Evolutionary conservation across 2,329 filamentous ascomycete species (phyloP).

Genomic region (Fusarium buharicum): DNA sequence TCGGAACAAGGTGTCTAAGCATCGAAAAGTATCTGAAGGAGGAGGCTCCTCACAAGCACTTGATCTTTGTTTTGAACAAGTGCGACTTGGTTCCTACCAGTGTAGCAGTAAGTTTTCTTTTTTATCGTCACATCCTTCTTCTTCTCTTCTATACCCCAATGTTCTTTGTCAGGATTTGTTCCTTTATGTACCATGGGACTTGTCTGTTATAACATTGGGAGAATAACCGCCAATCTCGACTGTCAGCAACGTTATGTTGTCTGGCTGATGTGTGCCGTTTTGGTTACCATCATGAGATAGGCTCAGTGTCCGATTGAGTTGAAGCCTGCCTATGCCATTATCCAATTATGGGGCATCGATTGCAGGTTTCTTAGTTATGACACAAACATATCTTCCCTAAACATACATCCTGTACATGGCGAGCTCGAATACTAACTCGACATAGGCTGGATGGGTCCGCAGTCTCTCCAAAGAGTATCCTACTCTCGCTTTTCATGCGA

Average conservation of each 20-base stretch:
- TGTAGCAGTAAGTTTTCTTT: slow-evolving; percentile 83
- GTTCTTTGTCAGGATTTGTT: slow-evolving; percentile 85
- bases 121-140: slow-evolving; percentile 36
- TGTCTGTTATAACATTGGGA: slow-evolving; percentile 99
- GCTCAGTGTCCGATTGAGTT: slow-evolving; percentile 94
- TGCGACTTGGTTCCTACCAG: slow-evolving; percentile 88
- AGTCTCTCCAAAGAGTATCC: slow-evolving; percentile 89
- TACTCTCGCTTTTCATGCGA: slow-evolving; percentile 93
- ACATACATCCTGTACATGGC: slow-evolving; percentile 21
- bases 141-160: slow-evolving; percentile 64
- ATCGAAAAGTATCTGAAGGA: slow-evolving; percentile 89
- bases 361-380: slow-evolving; percentile 98
- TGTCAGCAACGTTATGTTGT: slow-evolving; percentile 50
- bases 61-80: slow-evolving; percentile 63
- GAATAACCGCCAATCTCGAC: slow-evolving; percentile 71
- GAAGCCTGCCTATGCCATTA: slow-evolving; percentile 78
- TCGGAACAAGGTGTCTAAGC: slow-evolving; percentile 85
- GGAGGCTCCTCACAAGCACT: slow-evolving; percentile 95
- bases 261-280: slow-evolving; percentile 84
- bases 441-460: slow-evolving; percentile 91
- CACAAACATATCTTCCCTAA: slow-evolving; percentile 71
- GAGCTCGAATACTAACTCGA: slow-evolving; percentile 39
- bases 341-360: slow-evolving; percentile 61
- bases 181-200: slow-evolving; percentile 77
- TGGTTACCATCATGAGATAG: slow-evolving; percentile 82